phyloP scores from a whole-genome alignment of 768 basidiomycete species.

The Pleurotus djamor region DNA sequence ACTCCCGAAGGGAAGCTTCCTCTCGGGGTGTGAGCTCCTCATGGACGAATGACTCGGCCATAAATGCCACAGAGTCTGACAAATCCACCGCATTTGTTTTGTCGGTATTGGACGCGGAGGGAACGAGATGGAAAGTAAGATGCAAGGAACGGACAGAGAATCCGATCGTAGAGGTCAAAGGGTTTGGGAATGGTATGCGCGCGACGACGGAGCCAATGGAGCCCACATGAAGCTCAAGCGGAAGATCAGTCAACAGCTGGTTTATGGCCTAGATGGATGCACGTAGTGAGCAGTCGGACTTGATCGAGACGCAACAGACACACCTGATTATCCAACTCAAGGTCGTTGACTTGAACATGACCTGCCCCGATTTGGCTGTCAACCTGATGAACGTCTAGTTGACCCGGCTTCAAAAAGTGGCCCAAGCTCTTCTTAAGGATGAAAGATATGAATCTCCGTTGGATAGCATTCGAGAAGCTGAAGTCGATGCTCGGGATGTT shows the following conservation, averaged over 20 bases:
- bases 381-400: constrained; percentile 82
- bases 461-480: constrained; percentile 66
- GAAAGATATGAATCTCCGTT: constrained; percentile 89
- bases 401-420: constrained; percentile 84
- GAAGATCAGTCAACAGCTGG: constrained; percentile 58
- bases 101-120: constrained; percentile 20
- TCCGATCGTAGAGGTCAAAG: constrained; percentile 70
- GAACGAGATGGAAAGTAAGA: constrained; percentile 56
- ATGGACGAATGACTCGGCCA: constrained; percentile 85
- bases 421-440: constrained; percentile 81
- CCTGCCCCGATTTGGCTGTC: constrained; percentile 94
- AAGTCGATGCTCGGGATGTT: constrained; percentile 68
- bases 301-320: constrained; percentile 21
- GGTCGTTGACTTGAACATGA: constrained; percentile 79
- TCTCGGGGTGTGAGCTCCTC: constrained; percentile 75
- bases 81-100: constrained; percentile 35
- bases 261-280: constrained; percentile 69
- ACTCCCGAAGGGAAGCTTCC: constrained; percentile 67
- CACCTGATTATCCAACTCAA: constrained; percentile 77
- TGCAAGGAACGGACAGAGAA: constrained; percentile 67
- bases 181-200: constrained; percentile 84
- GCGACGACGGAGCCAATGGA: constrained; percentile 73
- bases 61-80: constrained; percentile 77
- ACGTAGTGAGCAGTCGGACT: constrained; percentile 8
- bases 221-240: constrained; percentile 68